Conservation (phyloP, 164 flowering plant species). For the Nymphaea thermarum region DNA sequence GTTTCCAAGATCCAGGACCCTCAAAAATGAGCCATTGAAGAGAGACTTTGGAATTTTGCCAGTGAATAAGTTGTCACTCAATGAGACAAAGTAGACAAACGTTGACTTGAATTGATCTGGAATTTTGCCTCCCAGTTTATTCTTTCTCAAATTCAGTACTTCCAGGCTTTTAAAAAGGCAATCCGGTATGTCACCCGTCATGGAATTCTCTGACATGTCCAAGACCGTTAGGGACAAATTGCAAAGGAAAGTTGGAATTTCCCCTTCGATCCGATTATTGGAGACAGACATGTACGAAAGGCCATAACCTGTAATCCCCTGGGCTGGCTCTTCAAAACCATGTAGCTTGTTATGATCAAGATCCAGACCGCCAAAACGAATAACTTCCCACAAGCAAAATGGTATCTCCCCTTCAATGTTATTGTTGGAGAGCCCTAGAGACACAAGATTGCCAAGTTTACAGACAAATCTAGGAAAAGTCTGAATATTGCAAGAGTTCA, state of each 20-base stretch:
- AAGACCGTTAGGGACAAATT: slow-evolving; percentile 27
- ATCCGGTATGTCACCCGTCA: slow-evolving; percentile 29
- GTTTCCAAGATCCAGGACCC: slow-evolving; percentile 50
- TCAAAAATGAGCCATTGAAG: slow-evolving; percentile 28
- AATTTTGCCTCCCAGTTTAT: slow-evolving; percentile 29
- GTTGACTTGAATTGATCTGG: slow-evolving; percentile 15
- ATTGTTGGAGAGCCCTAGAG: slow-evolving; percentile 39
- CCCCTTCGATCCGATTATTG: slow-evolving; percentile 8
- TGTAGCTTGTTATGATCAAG: slow-evolving; percentile 38
- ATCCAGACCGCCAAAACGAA: background rate
- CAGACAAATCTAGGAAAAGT: slow-evolving; percentile 21
- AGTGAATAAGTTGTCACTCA: slow-evolving; percentile 29
- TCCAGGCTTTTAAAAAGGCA: slow-evolving; percentile 18
- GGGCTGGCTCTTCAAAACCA: slow-evolving; percentile 26
- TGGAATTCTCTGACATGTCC: slow-evolving; percentile 36
- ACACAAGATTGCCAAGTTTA: slow-evolving; percentile 15
- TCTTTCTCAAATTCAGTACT: slow-evolving; percentile 29
- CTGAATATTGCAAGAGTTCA: slow-evolving; percentile 29
- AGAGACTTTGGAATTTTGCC: slow-evolving; percentile 47
- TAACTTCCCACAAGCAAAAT: slow-evolving; percentile 21
- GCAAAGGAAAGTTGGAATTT: slow-evolving; percentile 35
- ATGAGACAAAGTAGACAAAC: slow-evolving; percentile 23
- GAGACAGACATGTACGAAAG: slow-evolving; percentile 26
- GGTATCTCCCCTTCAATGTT: slow-evolving; percentile 29
- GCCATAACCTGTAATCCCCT: background rate